Base-by-base conservation (phyloP, 2,329 filamentous ascomycete genomes). In the Fusarium hainanense region DNA sequence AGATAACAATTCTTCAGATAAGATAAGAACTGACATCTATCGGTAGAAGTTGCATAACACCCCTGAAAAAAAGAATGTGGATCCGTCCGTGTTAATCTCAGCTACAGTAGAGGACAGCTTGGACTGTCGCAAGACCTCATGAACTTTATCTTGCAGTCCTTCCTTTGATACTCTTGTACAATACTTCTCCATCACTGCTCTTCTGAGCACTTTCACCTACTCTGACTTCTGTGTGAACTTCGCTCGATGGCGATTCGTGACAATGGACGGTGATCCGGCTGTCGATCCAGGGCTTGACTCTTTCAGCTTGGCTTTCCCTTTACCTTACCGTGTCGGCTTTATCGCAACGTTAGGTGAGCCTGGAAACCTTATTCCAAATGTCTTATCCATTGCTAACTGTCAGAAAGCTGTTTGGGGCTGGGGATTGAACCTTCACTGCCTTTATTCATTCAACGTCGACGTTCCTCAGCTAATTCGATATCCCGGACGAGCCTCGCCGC, bases 341-440 rank as follows among this genome's bases (percentile, higher is more conserved):
- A 91, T 98, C 74, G 83, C 96, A 69, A 91, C 97, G 55, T 83
- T 97, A 69, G 95, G 94, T 97, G 85, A 69, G 86, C 75, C 32
- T 48, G 65, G 37, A 25, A 60, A 28, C 23, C 27, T 11, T 52
- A 25, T 41, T 10, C 11, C 42, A 21, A 47, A 12, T 7, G 20
- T 25, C 49, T n/a, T 25, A 28, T 71, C 47, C 10, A 11, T 52
- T 40, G 32, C 63, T 69, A 49, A 69, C 57, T 41, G 37, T n/a
- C 30, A 21, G 65, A 64, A 71, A 97, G 94, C 93, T 73, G 90
- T 97, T 76, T 98, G 95, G 95, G 94, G 93, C 78, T 99, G 95
- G 94, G 94, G 91, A 71, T 81, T 92, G 74, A 98, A 98, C 82
- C 88, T 98, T 42, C 94, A 98, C 78, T 94, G 93, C 82, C 89